A percentile compares a stretch with the other conserved stretches of the same genome.
Conservation (phyloP, 2,329 filamentous ascomycete genomes). For the Magnaporthiopsis rhizophila region DNA sequence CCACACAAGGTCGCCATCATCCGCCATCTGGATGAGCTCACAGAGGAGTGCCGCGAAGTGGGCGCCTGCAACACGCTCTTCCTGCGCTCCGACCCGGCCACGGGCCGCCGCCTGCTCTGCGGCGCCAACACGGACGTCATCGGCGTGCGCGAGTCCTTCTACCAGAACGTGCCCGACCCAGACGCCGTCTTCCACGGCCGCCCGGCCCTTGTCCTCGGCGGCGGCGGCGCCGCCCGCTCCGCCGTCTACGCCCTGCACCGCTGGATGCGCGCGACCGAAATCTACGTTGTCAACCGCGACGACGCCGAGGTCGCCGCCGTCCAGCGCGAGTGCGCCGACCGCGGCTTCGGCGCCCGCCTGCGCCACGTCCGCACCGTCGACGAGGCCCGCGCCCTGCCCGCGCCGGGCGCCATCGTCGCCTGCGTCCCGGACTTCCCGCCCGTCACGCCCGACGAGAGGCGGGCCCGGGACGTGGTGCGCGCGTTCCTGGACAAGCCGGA, state of each 20-base stretch:
- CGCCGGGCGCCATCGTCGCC: constrained; percentile 60
- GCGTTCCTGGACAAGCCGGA: constrained; percentile 36
- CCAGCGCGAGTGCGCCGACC: constrained; percentile 51
- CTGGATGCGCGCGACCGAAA: constrained; percentile 57
- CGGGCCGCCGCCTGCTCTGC: constrained; percentile 46
- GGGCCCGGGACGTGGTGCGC: constrained; percentile 48
- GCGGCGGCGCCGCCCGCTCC: constrained; percentile 69
- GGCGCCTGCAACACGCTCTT: constrained; percentile 78
- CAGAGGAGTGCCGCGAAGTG: constrained; percentile 62
- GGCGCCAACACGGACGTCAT: constrained; percentile 79
- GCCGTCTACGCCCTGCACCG: constrained; percentile 68
- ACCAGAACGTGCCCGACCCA: constrained; percentile 41
- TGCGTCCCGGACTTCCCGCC: constrained; percentile 74
- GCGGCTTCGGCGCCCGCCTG: constrained; percentile 52
- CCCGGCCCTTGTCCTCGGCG: constrained; percentile 67
- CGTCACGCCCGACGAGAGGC: constrained; percentile 51
- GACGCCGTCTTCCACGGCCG: constrained; percentile 41
- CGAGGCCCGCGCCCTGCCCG: constrained; percentile 51
- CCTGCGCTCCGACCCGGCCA: constrained; percentile 38
- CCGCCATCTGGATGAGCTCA: constrained; percentile 63
- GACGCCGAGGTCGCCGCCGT: constrained; percentile 57
- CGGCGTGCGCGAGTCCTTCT: constrained; percentile 66
- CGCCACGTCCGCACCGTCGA: constrained; percentile 51
- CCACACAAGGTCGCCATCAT: constrained; percentile 76
- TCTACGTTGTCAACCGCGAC: constrained; percentile 76